Base-by-base conservation (phyloP, 192 early-diverging fungal species). In the Backusella tuberculispora region DNA sequence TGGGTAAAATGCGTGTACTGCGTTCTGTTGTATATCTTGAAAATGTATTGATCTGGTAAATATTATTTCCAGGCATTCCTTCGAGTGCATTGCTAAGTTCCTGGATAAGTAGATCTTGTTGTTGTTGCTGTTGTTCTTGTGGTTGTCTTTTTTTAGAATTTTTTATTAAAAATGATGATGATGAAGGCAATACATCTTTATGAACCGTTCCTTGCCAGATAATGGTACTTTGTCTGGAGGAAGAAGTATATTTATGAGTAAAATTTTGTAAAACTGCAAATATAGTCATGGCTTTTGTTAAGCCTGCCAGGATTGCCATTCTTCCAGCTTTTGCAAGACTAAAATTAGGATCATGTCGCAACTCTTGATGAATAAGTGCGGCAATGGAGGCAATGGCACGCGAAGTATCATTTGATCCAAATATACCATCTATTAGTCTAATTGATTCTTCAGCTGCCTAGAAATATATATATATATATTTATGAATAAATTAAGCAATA, bases 321-420 rank as follows among this genome's bases (percentile, higher is more conserved):
- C 85, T 86, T 6, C 91, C 91, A 38, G 87, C 76, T 71, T 89
- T 85, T 8, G 85, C 83, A 21, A 89, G 76, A 46, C 80, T 84
- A 70, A 91, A 89, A 50, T 92, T 91, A 13, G 89, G 85, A 74
- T 92, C 88, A 17, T 93, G 88, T 65, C 85, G 75, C 6, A 93
- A 77, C 79, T 96, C 95, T 26, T 90, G 85, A 48, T 90, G 88
- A 41, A 94, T 88, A 69, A 97, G 82, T 34, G 89, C 81, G 40
- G 96, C 89, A 66, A 97, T 88, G 15, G 93, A 89, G 0, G 92
- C 90, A 29, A 96, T 80, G 21, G 95, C 95, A 41, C 92, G 88
- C n/a, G 96, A 97, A 0, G 97, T 96, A 74, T 99, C 96, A 6
- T 94, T 98, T 5, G 92, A 90, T n/a, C 97, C 97, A 85, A 99